Conservation (phyloP, 2,329 filamentous ascomycete species). For the Scedosporium minutisporum region DNA sequence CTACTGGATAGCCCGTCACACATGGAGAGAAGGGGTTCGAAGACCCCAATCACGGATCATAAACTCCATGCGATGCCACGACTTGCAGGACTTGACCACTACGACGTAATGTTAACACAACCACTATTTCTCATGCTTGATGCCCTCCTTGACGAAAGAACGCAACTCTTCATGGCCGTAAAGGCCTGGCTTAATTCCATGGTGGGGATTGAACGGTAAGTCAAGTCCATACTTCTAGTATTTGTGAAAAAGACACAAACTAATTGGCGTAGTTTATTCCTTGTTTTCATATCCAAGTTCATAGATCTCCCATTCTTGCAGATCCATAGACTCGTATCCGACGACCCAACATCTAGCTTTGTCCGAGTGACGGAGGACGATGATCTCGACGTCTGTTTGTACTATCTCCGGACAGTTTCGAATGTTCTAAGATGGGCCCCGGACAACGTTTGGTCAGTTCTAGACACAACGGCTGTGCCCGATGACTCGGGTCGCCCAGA, state of each 20-base stretch:
- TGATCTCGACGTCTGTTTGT: conserved; percentile 67
- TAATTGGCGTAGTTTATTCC: conserved; percentile 40
- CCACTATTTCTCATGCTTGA: conserved; percentile 79
- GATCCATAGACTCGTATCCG: neutral
- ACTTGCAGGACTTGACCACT: conserved; percentile 49
- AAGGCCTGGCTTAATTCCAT: conserved; percentile 70
- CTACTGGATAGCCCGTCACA: conserved; percentile 46
- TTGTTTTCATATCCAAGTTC: conserved; percentile 50
- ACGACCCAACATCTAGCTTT: neutral
- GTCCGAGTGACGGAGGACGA: conserved; percentile 40
- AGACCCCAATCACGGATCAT: conserved; percentile 25
- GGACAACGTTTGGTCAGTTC: conserved; percentile 58
- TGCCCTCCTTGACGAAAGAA: conserved; percentile 60
- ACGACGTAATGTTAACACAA: conserved; percentile 65
- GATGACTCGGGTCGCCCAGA: conserved; percentile 35
- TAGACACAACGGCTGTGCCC: conserved; percentile 53
- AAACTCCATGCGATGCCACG: conserved; percentile 20
- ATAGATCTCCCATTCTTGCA: conserved; percentile 43
- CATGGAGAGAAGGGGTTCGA: conserved; percentile 39
- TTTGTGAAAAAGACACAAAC: neutral
- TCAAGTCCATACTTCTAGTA: neutral
- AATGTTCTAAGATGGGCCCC: conserved; percentile 62
- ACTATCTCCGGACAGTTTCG: conserved; percentile 66
- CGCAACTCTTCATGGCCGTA: conserved; percentile 66
- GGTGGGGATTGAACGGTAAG: conserved; percentile 53